A percentile compares a stretch with the other conserved stretches of the same genome.
These are phyloP conservation scores for Coleophoma cylindrospora DNA, from an alignment of 2,329 filamentous ascomycete species.

Conservation along the genomic window DNA sequence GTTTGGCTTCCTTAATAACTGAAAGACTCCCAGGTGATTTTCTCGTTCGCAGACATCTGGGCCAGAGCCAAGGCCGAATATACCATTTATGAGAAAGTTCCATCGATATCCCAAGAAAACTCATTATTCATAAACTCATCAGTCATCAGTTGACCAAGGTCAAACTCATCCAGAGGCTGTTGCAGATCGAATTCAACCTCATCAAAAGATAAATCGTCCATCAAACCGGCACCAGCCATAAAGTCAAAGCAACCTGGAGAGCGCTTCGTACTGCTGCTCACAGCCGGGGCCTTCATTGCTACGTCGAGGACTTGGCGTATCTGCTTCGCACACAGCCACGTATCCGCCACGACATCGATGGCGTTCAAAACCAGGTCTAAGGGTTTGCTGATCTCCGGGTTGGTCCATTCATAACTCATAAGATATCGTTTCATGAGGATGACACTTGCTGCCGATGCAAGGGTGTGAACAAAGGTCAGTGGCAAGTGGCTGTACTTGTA, in stretches of 20 bases:
- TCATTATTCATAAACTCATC: slow-evolving; percentile 1
- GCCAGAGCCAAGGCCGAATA: no score
- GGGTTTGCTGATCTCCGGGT: slow-evolving; percentile 41
- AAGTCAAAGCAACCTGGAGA: slow-evolving; percentile 13
- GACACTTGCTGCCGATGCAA: slow-evolving; percentile 40
- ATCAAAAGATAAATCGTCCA: slow-evolving; percentile 5
- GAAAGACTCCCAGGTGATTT: no score
- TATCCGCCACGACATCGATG: slow-evolving; percentile 46
- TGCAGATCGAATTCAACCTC: slow-evolving; percentile 7
- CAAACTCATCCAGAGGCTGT: neutral
- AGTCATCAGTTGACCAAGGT: neutral
- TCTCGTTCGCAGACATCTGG: no score
- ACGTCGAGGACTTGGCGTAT: slow-evolving; percentile 30
- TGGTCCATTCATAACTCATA: slow-evolving; percentile 30
- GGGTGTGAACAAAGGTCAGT: slow-evolving; percentile 42
- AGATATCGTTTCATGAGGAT: slow-evolving; percentile 42
- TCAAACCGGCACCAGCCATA: slow-evolving; percentile 8
- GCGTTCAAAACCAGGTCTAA: slow-evolving; percentile 44
- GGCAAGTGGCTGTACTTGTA: slow-evolving; percentile 39
- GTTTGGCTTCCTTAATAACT: no score
- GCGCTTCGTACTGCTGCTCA: slow-evolving; percentile 1
- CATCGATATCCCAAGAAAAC: neutral
- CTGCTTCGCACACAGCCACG: slow-evolving; percentile 40
- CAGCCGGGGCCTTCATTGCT: slow-evolving; percentile 7
- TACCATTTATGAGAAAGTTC: no score